A percentile compares a stretch with the other conserved stretches of the same genome.
Conservation (phyloP, 768 basidiomycete species). For the Tremella fuciformis region DNA sequence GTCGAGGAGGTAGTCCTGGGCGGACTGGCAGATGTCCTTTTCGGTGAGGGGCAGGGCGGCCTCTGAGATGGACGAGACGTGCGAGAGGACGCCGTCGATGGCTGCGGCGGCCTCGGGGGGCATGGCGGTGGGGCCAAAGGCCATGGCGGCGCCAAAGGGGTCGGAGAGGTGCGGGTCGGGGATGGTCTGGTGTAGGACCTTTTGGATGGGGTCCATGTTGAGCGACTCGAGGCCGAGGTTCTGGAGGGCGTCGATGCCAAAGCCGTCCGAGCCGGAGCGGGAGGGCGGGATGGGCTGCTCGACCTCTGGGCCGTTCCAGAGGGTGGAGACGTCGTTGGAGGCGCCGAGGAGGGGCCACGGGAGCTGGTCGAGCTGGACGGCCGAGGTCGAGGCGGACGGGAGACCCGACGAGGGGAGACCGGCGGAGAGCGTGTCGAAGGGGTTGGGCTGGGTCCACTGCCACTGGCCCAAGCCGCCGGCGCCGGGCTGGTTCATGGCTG, state of each 20-base stretch:
- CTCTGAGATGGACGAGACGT: neutral
- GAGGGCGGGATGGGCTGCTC: neutral
- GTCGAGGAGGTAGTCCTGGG: slow-evolving; percentile 32
- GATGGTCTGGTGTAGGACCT: neutral
- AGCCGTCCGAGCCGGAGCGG: neutral
- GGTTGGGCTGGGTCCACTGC: slow-evolving; percentile 11
- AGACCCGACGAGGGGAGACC: neutral
- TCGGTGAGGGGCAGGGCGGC: slow-evolving; percentile 11
- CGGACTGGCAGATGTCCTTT: slow-evolving; percentile 21
- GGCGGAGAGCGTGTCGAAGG: neutral
- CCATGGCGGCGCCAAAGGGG: neutral
- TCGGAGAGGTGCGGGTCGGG: neutral
- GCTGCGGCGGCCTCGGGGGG: slow-evolving; percentile 5
- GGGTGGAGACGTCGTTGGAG: slow-evolving; percentile 8
- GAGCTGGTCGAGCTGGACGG: slow-evolving; percentile 1
- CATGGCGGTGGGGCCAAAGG: neutral
- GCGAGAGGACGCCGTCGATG: slow-evolving; percentile 11
- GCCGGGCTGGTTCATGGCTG: neutral
- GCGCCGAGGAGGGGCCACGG: slow-evolving; percentile 20
- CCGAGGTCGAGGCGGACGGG: neutral
- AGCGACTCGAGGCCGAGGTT: slow-evolving; percentile 3
- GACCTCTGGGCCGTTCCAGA: slow-evolving; percentile 1
- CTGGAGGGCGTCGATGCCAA: slow-evolving; percentile 3
- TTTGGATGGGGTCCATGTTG: slow-evolving; percentile 5
- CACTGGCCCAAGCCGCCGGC: slow-evolving; percentile 4